Conservation (phyloP, 192 early-diverging fungal genomes). For the Podila clonocystis region DNA sequence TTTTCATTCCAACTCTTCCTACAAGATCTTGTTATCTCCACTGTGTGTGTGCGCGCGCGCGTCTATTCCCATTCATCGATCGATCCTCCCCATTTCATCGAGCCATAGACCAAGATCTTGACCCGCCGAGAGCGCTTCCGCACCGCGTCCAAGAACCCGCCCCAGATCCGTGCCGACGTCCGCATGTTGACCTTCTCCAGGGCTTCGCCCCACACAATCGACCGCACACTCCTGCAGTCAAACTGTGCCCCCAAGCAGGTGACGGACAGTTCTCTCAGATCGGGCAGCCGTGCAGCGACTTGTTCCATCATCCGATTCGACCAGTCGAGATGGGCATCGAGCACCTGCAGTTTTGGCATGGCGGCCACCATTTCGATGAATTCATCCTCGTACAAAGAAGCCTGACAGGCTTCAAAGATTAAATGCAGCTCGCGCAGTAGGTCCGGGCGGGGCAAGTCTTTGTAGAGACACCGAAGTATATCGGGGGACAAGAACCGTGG, state of each 20-base stretch:
- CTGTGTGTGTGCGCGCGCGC: background rate
- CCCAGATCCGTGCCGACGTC: conserved; percentile 41
- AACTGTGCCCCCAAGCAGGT: conserved; percentile 27
- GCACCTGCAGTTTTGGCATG: conserved; percentile 28
- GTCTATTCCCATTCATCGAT: conserved; percentile 43
- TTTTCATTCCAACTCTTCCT: no score
- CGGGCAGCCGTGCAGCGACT: conserved; percentile 22
- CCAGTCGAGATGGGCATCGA: conserved; percentile 41
- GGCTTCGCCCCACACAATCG: conserved; percentile 23
- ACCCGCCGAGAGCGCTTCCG: conserved; percentile 33
- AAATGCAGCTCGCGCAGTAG: conserved; percentile 28
- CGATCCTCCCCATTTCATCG: conserved; percentile 51
- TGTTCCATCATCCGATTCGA: conserved; percentile 48
- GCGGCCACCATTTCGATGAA: conserved; percentile 43
- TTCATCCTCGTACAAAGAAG: conserved; percentile 37
- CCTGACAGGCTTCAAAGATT: conserved; percentile 50
- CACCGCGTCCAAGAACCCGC: conserved; percentile 40
- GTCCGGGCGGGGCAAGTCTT: conserved; percentile 17
- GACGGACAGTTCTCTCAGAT: conserved; percentile 27
- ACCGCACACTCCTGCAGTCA: conserved; percentile 22
- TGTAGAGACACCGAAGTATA: conserved; percentile 12
- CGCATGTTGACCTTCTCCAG: conserved; percentile 47
- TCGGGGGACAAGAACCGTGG: conserved; percentile 31
- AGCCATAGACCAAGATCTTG: conserved; percentile 45
- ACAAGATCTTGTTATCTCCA: background rate